Evolutionary conservation across 257 asterid species (phyloP).

Genomic region (Knoxia roxburghii): DNA sequence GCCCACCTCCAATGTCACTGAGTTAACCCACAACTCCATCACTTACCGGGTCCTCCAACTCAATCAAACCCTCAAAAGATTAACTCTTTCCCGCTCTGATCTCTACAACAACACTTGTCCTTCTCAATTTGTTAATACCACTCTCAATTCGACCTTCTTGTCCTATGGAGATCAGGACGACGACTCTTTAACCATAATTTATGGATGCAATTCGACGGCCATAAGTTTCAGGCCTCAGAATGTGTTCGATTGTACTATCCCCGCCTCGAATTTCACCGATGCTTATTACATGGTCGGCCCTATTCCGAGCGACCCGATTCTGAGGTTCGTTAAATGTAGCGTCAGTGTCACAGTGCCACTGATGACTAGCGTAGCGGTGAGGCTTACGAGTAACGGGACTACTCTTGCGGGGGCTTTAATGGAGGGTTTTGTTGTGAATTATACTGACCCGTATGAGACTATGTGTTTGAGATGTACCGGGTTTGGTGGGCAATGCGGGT

Average conservation of each 20-base stretch:
- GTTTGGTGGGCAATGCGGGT: slow-evolving; percentile 58
- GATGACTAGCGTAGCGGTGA: slow-evolving; percentile 22
- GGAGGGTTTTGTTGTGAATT: slow-evolving; percentile 54
- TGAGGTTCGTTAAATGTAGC: slow-evolving; percentile 26
- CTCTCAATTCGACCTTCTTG: slow-evolving; percentile 30
- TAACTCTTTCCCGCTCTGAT: slow-evolving; percentile 45
- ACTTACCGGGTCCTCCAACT: slow-evolving; percentile 41
- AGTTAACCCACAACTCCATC: slow-evolving; percentile 32
- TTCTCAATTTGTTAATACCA: slow-evolving; percentile 33
- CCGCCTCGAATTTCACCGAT: slow-evolving; percentile 20
- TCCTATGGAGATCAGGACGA: slow-evolving; percentile 26
- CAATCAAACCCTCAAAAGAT: slow-evolving; percentile 26
- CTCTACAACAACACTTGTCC: slow-evolving; percentile 44
- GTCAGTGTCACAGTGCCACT: slow-evolving; percentile 33
- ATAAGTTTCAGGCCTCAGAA: slow-evolving; percentile 24
- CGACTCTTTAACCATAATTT: slow-evolving; percentile 23
- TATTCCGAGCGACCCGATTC: slow-evolving; percentile 42
- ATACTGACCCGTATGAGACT: slow-evolving; percentile 39
- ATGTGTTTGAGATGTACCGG: slow-evolving; percentile 35
- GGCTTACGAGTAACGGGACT: slow-evolving; percentile 23
- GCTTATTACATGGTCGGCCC: slow-evolving; percentile 43
- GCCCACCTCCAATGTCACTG: slow-evolving; percentile 22
- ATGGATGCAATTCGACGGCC: slow-evolving; percentile 43
- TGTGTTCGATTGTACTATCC: slow-evolving; percentile 31
- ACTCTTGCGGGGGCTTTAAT: slow-evolving; percentile 41